Percentiles rank a stretch among this genome's conserved stretches.
These are phyloP conservation scores for Prosopis cineraria DNA, from an alignment of 306 rosid genomes.

Conservation along the genomic window DNA sequence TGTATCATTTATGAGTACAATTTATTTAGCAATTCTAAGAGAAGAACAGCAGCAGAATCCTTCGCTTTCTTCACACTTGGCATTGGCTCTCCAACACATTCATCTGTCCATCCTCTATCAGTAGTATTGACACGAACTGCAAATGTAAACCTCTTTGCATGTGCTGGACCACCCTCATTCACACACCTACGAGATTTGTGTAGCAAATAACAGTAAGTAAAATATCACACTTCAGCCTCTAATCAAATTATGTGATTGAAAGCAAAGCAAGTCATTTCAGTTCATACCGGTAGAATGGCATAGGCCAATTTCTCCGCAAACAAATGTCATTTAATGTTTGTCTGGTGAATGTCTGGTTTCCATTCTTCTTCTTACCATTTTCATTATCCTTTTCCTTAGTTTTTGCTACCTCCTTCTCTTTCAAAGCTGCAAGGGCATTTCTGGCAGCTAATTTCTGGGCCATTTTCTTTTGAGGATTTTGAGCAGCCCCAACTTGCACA, in stretches of 20 bases:
- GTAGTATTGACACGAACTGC: constrained; percentile 91
- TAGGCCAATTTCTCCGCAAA: constrained; percentile 95
- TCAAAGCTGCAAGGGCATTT: constrained; percentile 87
- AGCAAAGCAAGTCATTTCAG: background rate
- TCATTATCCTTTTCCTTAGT: constrained; percentile 65
- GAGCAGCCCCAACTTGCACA: constrained; percentile 81
- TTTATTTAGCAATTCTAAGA: constrained; percentile 76
- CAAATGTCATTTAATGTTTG: constrained; percentile 94
- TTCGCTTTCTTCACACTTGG: constrained; percentile 98
- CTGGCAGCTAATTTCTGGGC: constrained; percentile 99
- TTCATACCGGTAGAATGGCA: constrained; percentile 84
- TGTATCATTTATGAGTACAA: constrained; percentile 59
- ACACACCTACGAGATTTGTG: constrained; percentile 66
- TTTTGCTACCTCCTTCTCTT: constrained; percentile 77
- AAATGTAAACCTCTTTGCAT: constrained; percentile 95
- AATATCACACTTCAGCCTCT: background rate
- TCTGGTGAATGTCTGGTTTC: constrained; percentile 88
- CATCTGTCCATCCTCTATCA: constrained; percentile 91
- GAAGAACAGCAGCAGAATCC: constrained; percentile 97
- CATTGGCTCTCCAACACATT: constrained; percentile 97
- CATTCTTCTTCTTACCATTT: constrained; percentile 69
- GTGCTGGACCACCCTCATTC: constrained; percentile 98
- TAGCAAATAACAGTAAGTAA: constrained; percentile 5
- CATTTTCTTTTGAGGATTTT: constrained; percentile 97
- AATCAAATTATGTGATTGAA: background rate